Evolutionary conservation across 306 rosid genomes (phyloP), one percentile per base, ranked within the genome.

Genomic region (Lathyrus tuberosus): DNA sequence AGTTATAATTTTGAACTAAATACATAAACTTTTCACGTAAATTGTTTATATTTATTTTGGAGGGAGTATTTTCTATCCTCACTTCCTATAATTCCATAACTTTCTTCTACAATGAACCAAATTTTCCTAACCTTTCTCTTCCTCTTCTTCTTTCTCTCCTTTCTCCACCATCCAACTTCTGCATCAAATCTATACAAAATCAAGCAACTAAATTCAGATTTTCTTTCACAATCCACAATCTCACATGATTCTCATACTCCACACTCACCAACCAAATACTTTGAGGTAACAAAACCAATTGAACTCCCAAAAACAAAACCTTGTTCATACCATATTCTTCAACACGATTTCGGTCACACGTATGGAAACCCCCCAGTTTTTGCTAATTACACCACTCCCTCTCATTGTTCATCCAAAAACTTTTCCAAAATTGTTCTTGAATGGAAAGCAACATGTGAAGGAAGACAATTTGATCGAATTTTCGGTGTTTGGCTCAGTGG

Each of bases 401-500:
- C 84, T 3, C 61, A 88, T 20, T 93, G 88, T 71, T 67, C 83
- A 9, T 84, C 78, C 7, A 64, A 62, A 0, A 24, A 49, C 0
- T 82, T 84, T 78, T 85, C 97, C 37, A 90, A 78, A 52, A 76
- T 90, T 10, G 96, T 94, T 1, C 78, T 94, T 6, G 81, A 90
- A 71, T 94, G 98, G 98, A 84, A 72, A 8, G 86, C 98, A 11
- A 85, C 92, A 3, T 84, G 90, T 54, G 73, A 75, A 80, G 98
- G 97, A 35, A 84, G 91, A 49, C 98, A 94, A 49, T 94, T 76
- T 20, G 98, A 94, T 58, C 84, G 98, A 16, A 93, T 93, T 66
- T 93, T 93, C 3, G 97, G 98, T 10, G 90, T 90, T 2, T 93
- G 98, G 97, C 97, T 88, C 9, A 82, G 87, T 24, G 99, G 99